Base-by-base conservation (phyloP, 2,329 filamentous ascomycete species). In the Aspergillus aculeatinus region DNA sequence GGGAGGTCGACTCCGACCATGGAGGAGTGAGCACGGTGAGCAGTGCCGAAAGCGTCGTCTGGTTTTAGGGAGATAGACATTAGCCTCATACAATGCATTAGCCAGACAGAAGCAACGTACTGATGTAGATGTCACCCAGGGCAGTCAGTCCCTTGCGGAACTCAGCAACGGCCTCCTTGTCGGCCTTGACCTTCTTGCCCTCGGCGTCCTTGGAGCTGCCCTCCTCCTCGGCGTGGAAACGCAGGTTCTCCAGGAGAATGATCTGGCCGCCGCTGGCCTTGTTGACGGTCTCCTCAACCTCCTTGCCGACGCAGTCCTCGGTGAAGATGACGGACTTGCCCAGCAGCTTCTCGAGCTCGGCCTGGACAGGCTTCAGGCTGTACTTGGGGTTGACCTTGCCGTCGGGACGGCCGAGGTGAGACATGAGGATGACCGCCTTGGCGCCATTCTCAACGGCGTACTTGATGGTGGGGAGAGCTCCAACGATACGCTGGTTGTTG, bases 21-120 rank as follows among this genome's bases (percentile, higher is more conserved):
- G 79, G 94, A 98, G 79, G 92, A 97, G 87, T 99, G 95, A 52
- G 91, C 95, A 78, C 95, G 92, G 85, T 99, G 95, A 63, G 95
- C 95, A 63, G 95, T 99, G 79, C 95, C 95, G 77, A 99, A 99
- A 64, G 96, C 95, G 74, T 99, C 95, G 81, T 99, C 92, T 96
- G 59, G 6, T 59, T 57, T 29, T 5, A 23, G 29, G 14, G n/a
- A 54, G 33, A 51, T n/a, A 57, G 10, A 27, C 19, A 21, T 60
- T 23, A 16, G 52, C 57, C 52, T 31, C 21, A 29, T 27, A 4
- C 3, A 47, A 2, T n/a, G 4, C 51, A 2, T 16, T 12, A 49
- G 23, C 27, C 19, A 19, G 9, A 23, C n/a, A 25, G 9, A 19
- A 10, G n/a, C 35, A 7, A 65, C 91, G 80, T 76, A 96, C 92